A percentile compares a stretch with the other conserved stretches of the same genome.
These are phyloP conservation scores for Cornus florida DNA, from an alignment of 148 eudicot genomes.

Conservation along the genomic window DNA sequence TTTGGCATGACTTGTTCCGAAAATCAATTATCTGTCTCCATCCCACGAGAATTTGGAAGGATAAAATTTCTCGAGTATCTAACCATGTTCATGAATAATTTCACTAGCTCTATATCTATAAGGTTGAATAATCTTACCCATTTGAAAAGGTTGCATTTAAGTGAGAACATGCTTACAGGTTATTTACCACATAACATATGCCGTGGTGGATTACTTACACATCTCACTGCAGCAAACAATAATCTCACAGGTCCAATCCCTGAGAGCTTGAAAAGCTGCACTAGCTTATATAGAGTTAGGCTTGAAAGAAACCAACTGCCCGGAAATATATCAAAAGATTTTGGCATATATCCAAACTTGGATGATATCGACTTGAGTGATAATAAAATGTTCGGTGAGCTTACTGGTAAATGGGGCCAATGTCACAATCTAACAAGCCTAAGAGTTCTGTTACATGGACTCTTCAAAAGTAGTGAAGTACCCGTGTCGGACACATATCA, in stretches of 20 bases:
- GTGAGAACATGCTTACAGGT: slow-evolving; percentile 3
- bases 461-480: too few species aligned
- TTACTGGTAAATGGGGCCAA: too few species aligned
- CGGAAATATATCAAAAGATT: slow-evolving; percentile 9
- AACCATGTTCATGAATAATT: slow-evolving; percentile 30
- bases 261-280: slow-evolving; percentile 1
- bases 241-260: slow-evolving; percentile 38
- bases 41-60: slow-evolving; percentile 39
- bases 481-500: too few species aligned
- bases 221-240: slow-evolving; percentile 3
- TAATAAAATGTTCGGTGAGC: too few species aligned
- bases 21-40: slow-evolving; percentile 29
- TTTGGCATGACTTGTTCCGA: slow-evolving; percentile 34
- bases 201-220: neutral
- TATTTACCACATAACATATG: slow-evolving; percentile 8
- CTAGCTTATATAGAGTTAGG: neutral
- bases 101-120: slow-evolving; percentile 37
- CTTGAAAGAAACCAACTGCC: too few species aligned
- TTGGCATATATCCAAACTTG: slow-evolving; percentile 26
- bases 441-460: neutral
- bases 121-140: slow-evolving; percentile 34
- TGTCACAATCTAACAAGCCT: too few species aligned
- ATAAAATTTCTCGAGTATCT: slow-evolving; percentile 39
- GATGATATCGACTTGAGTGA: slow-evolving; percentile 22
- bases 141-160: neutral